Evolutionary conservation across 192 early-diverging fungal species (phyloP), one percentile per base, ranked within the genome.

Genomic region (Coemansia biformis): DNA sequence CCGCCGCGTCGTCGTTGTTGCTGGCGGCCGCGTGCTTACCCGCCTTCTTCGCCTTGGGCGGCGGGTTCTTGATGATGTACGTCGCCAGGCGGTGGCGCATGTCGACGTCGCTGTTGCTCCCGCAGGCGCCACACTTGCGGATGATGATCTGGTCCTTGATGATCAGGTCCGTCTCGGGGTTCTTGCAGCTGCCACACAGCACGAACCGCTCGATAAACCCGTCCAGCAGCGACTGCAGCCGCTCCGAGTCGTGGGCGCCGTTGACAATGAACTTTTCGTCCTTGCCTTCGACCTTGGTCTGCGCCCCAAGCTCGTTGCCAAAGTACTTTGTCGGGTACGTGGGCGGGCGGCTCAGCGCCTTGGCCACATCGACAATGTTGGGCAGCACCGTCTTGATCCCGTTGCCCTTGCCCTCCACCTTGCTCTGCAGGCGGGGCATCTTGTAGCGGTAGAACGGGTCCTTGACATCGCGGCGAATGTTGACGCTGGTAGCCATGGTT

Each of bases 401-500:
- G 79, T 99, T 99, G 38, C 96, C 96, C 70, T 88, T 91, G 52
- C 96, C 96, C 66, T 99, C 96, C 38, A 97, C 85, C 82, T 88
- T 88, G 56, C 78, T 75, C 52, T 79, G 67, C 36, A 98, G 78
- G 48, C 80, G 84, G 29, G 93, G 96, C 96, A 99, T 99, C 78
- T 95, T 97, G 85, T 99, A 99, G 38, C 96, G 88, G 80, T 97
- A 93, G 66, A 91, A 99, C 68, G 85, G 77, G 81, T 98, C 95
- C 48, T 85, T 79, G 49, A 86, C 81, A 68, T 93, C 89, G 60
- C 88, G 81, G 46, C 87, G 81, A 63, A 97, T 91, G 76, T 97
- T 97, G 56, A 87, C 49, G 13, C 41, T 69, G 62, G 77, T 67
- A 76, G 79, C 77, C 84, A 86, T 87, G 65, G 54, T 84, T 19